Evolutionary conservation across 1,284 basidiomycete genomes (phyloP).

Genomic region (Cystobasidium slooffiae): DNA sequence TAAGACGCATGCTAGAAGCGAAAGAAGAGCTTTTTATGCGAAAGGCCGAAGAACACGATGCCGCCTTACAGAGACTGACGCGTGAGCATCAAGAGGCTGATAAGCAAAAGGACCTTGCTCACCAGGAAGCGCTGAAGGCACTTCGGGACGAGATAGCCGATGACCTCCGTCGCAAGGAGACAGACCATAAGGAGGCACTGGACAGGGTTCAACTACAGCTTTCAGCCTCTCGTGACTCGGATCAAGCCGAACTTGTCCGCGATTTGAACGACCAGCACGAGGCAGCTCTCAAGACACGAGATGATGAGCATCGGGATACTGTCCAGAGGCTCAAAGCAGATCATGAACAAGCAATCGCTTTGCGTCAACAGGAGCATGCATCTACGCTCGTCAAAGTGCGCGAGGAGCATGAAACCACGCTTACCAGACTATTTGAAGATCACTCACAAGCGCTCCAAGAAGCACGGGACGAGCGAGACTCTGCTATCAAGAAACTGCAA

Average conservation of each 20-base stretch:
- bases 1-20: conserved; percentile 68
- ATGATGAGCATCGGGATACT: conserved; percentile 4
- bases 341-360: conserved; percentile 6
- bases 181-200: conserved; percentile 71
- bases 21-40: conserved; percentile 43
- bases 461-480: conserved; percentile 25
- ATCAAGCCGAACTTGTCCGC: conserved; percentile 50
- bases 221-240: conserved; percentile 61
- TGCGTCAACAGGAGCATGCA: conserved; percentile 24
- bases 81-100: conserved; percentile 69
- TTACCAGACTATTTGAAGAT: conserved; percentile 23
- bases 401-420: conserved; percentile 27
- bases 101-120: conserved; percentile 57
- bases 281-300: conserved; percentile 7
- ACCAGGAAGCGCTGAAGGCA: conserved; percentile 15
- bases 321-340: conserved; percentile 28
- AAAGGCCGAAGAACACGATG: conserved; percentile 60
- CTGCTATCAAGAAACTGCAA: conserved; percentile 10
- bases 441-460: conserved; percentile 22
- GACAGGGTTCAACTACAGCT: conserved; percentile 68
- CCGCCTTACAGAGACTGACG: conserved; percentile 71
- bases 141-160: conserved; percentile 29
- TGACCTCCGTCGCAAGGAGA: conserved; percentile 58
- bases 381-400: neutral
- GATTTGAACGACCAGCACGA: conserved; percentile 43